Base-by-base conservation (phyloP, 2,329 filamentous ascomycete genomes). In the Biscogniauxia marginata region DNA sequence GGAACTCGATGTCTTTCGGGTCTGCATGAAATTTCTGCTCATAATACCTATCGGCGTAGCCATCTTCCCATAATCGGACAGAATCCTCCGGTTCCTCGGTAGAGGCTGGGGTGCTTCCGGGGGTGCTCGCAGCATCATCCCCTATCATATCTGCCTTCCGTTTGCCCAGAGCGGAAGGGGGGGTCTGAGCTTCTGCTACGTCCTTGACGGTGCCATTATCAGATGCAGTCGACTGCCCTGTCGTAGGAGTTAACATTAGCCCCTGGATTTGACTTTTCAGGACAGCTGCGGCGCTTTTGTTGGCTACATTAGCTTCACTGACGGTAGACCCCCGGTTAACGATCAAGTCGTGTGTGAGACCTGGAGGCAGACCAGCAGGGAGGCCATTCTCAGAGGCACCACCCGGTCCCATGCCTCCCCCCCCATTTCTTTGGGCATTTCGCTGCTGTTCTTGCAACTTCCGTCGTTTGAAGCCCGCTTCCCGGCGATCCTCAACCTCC, bases 11-110 rank as follows among this genome's bases (percentile, higher is more conserved):
- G 71, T 99, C 90, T 52, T 88, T 84, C 2, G 91, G 86, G 56
- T 90, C 86, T 48, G 91, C 91, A 50, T 91, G 82, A 69, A 99
- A 99, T 71, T 99, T 99, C 71, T 96, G 91, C 71, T 96, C 89
- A 70, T 99, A 99, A 73, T 99, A 99, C 48, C 95, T 85, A 74
- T 97, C 93, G 50, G 89, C 87, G 71, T 99, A 99, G 7, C 95
- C 95, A 52, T 93, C 87, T 70, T 99, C 95, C 95, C 95, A 99
- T 11, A 99, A 79, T 57, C 88, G 85, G 52, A 99, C 90, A 18
- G 87, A 91, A 69, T 99, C 95, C 58, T 86, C 80, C 2, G 89
- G 85, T 18, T 83, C 82, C 44, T 86, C 87, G 53, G 78, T 75
- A 19, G 82, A 75, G 44, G 77, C 71, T 5, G 86, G 84, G 57